phyloP scores from a whole-genome alignment of 495 filamentous ascomycete genomes.

The Pseudomonodictys pantanalensis region DNA sequence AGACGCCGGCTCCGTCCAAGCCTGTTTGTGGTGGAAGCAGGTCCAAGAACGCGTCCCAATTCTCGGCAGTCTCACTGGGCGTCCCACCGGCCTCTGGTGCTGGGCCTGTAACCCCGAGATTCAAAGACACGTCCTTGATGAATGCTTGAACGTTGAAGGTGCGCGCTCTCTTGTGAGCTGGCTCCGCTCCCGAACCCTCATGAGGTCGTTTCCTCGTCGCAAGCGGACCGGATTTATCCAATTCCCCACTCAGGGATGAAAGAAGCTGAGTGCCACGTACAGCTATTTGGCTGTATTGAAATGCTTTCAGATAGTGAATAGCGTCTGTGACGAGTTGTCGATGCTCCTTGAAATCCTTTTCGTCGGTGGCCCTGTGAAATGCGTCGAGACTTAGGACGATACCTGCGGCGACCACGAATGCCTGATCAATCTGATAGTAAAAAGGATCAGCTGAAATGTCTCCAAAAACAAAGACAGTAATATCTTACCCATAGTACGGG shows the following conservation, averaged over 20 bases:
- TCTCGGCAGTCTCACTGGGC: not conserved
- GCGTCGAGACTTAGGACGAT: constrained; percentile 16
- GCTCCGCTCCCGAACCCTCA: no score
- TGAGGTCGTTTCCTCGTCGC: not conserved
- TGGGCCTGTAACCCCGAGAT: not conserved
- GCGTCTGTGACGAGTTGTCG: not conserved
- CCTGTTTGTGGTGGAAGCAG: constrained; percentile 2
- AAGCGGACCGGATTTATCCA: not conserved
- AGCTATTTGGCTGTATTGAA: not conserved
- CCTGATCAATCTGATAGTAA: constrained; percentile 19
- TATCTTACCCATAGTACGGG: constrained; percentile 18
- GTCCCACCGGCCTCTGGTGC: not conserved
- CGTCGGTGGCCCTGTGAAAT: not conserved
- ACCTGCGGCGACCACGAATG: constrained; percentile 8
- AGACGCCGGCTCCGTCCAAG: not conserved
- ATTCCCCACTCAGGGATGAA: not conserved
- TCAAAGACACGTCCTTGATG: constrained; percentile 1
- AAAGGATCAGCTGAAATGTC: no score
- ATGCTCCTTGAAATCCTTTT: constrained; percentile 4
- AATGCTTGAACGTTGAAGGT: not conserved
- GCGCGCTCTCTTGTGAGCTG: not conserved
- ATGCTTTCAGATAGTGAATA: not conserved
- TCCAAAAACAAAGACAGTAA: no score
- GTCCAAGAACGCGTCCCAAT: not conserved
- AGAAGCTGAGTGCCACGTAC: constrained; percentile 3